Base-by-base conservation (phyloP, 768 basidiomycete species). In the Xerocomellus amylosporus region DNA sequence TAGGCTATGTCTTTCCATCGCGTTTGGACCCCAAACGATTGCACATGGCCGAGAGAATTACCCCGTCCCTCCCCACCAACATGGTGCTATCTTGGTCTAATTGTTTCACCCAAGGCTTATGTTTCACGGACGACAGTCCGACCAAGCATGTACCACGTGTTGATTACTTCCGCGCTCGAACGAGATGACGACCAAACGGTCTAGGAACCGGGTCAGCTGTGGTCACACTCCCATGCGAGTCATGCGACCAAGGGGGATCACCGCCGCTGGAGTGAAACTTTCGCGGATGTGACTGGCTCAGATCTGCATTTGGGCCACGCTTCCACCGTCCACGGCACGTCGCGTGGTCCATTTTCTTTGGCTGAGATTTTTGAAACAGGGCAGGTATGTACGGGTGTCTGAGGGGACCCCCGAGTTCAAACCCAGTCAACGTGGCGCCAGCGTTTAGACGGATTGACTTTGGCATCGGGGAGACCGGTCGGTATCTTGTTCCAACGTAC, bases 371-470 rank as follows among this genome's bases (percentile, higher is more conserved):
- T 44, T 64, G 65, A 67, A 65, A 65, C 64, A 67, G 65, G 64
- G 65, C 62, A 19, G 26, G 15, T 22, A 31, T 34, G 14, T 14
- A 12, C 44, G 36, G 33, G 33, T 43, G 39, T 39, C 37, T 44
- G 60, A 26, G 36, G n/a, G 43, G 19, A 37, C 19, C 26, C 26
- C 10, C 2, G 46, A 46, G 46, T 63, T 60, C 20, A 64, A 63
- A 60, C 54, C 61, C 58, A 54, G 65, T 43, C 49, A 44, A 61
- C 54, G 54, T 55, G 53, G 53, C 51, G 41, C 58, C 51, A 53
- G 62, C 54, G 53, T 66, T 63, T 61, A 53, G 46, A 56, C 50
- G 49, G 62, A 58, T 64, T 64, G 56, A 55, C 64, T 67, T 64
- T 58, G 58, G 48, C 55, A 54, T 40, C 26, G 39, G 41, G 30